Base-by-base conservation (phyloP, 148 eudicot genomes). In the Fagopyrum tataricum region DNA sequence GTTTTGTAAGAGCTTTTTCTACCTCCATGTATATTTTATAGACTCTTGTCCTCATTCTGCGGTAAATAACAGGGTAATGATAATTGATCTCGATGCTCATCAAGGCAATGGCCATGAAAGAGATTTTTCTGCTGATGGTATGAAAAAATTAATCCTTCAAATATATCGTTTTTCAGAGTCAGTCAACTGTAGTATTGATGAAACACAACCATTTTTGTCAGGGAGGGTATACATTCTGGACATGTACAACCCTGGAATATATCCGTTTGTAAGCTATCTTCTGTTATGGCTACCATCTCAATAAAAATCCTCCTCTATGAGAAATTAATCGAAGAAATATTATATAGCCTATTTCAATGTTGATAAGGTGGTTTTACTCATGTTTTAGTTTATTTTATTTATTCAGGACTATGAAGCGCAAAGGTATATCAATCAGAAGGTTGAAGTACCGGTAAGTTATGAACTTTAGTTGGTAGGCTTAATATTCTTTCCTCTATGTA, bases 21-120 rank as follows among this genome's bases (percentile, higher is more conserved):
- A 71, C 12, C 70, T 74, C 44, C 11, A n/a, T 17, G 56, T 26
- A 44, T 68, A 14, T 4, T 17, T 43, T 26, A 24, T 68, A 14
- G 8, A 9, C 43, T n/a, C 18, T 67, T 23, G 21, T 72, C 55
- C 48, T 72, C 64, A 53, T 74, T 77, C 12, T 74, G 71, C 75
- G 12, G 39, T 73, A 77, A 40, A 55, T 73, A 69, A 37, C 87
- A 94, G 98, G 87, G 96, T 82, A 73, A 87, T 90, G 96, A 91
- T 94, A 73, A 87, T 94, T 74, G 98, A 94, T 82, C 96, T 94
- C 74, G 98, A 94, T 89, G 98, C 98, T 51, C 98, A 94, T 83
- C 98, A 93, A 82, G 98, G 98, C 80, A 94, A 94, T 81, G 98
- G 98, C 52, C 97, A 91, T 79, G 98, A 89, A 82, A 85, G 73